Base-by-base conservation (phyloP, 2,329 filamentous ascomycete genomes). In the Botryosphaeria agaves region DNA sequence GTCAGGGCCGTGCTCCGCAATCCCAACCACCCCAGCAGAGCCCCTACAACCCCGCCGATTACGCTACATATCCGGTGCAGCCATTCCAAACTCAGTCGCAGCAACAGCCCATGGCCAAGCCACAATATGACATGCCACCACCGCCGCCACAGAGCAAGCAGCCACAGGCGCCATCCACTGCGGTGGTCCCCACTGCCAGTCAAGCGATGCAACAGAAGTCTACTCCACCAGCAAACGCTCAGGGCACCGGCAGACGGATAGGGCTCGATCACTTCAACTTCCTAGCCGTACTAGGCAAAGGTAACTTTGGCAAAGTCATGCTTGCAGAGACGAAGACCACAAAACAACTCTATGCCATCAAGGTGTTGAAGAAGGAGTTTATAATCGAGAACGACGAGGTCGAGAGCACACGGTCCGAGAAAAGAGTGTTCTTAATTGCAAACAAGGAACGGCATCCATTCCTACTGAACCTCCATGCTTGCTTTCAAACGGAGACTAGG, bases 281-380 rank as follows among this genome's bases (percentile, higher is more conserved):
- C 69, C 67, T 98, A 40, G 87, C 91, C 39, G 89, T 98, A 32
- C 71, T 98, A 40, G 89, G 89, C 49, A 98, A 98, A 59, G 89
- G 89, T 61, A 98, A 98, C 59, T 98, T 98, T 50, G 89, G 89
- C 54, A 98, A 98, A 59, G 89, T 98, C 58, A 98, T 98, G 89
- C 64, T 98, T 53, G 89, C 89, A 2, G 91, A 98, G 59, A 93
- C 89, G 2, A 98, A 98, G 64, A 75, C 74, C 32, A 75, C 80
- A 7, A 82, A 85, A 55, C 80, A 87, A 53, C 65, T 98, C 5
- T 98, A 95, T 52, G 89, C 89, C 34, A 98, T 98, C 56, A 98
- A 98, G 59, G 89, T 98, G 21, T 62, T 98, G 43, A 98, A 98
- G 69, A 98, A 98, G 61, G 89, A 98, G 54, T 98, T 98, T 53